Evolutionary conservation across 495 filamentous ascomycete species (phyloP), one percentile per base, ranked within the genome.

Genomic region (Talaromyces stipitatus): DNA sequence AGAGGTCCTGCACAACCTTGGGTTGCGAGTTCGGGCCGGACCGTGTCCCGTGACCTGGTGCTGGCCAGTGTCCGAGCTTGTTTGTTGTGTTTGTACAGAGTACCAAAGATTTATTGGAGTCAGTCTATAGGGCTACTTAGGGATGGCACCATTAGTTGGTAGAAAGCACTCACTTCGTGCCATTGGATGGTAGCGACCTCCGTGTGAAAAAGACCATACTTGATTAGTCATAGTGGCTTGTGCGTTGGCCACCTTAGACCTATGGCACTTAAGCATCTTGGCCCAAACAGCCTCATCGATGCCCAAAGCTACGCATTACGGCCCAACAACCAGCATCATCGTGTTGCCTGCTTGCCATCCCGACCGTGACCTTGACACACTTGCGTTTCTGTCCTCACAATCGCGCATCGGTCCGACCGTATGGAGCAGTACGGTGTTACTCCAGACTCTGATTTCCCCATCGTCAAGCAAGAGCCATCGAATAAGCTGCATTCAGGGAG

Each of bases 251-350:
- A 41, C 36, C 14, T n/a, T n/a, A n/a, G n/a, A n/a, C n/a, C n/a
- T n/a, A n/a, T n/a, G n/a, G n/a, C n/a, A n/a, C n/a, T n/a, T n/a
- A n/a, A n/a, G n/a, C n/a, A n/a, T n/a, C n/a, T 36, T 16, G 33
- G 33, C 33, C 36, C 36, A 41, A 41, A 41, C 36, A 10, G 45
- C 45, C 45, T 48, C 45, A 8, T 48, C 45, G 45, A 48, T 48
- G 45, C 45, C 45, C 45, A 48, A 48, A 48, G 45, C 45, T 20
- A 48, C 45, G 45, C 45, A 48, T 48, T 23, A 48, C 45, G 45
- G 45, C 45, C 45, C 45, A 48, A 48, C 45, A 26, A 48, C 10
- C 22, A 48, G 45, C 45, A 48, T 6, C 20, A 48, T n/a, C n/a
- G 45, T 24, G 11, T 23, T 48, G 45, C 20, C 45, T 24, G 20